Evolutionary conservation across 768 basidiomycete species (phyloP).

Genomic region (Trametes punicea): DNA sequence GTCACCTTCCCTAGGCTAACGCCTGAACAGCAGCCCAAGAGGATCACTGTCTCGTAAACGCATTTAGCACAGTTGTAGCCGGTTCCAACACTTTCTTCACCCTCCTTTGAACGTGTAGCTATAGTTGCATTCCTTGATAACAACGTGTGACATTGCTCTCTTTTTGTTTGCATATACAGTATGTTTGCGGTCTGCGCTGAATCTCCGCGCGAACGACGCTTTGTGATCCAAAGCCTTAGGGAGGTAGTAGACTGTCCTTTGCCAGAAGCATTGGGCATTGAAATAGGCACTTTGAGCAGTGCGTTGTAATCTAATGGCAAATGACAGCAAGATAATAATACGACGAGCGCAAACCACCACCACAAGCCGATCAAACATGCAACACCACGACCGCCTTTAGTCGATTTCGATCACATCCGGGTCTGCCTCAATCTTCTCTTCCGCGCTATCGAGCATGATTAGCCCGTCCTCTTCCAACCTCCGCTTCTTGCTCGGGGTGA

Average conservation of each 20-base stretch:
- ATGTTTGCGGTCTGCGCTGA: too few species aligned
- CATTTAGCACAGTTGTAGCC: not conserved
- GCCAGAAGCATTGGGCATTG: too few species aligned
- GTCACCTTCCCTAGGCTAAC: conserved; percentile 28
- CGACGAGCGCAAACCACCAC: not conserved
- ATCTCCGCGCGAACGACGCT: too few species aligned
- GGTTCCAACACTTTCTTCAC: not conserved
- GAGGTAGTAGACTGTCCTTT: too few species aligned
- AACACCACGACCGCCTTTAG: conserved; percentile 17
- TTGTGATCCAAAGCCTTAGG: too few species aligned
- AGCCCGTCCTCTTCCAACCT: conserved; percentile 73
- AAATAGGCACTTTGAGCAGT: too few species aligned
- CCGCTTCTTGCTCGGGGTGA: conserved; percentile 62
- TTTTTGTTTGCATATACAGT: too few species aligned
- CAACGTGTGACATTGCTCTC: too few species aligned
- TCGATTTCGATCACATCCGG: conserved; percentile 56
- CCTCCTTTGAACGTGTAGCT: not conserved
- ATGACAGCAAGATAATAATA: conserved; percentile 19
- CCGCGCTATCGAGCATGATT: conserved; percentile 56
- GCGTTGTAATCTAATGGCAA: not conserved
- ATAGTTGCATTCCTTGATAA: not conserved
- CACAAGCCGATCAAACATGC: not conserved
- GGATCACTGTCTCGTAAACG: conserved; percentile 30
- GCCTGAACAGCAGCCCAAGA: conserved; percentile 24
- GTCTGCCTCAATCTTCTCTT: conserved; percentile 49